phyloP scores from a whole-genome alignment of 805 yeast genomes.

The Jamesozyma jinghongensis region DNA sequence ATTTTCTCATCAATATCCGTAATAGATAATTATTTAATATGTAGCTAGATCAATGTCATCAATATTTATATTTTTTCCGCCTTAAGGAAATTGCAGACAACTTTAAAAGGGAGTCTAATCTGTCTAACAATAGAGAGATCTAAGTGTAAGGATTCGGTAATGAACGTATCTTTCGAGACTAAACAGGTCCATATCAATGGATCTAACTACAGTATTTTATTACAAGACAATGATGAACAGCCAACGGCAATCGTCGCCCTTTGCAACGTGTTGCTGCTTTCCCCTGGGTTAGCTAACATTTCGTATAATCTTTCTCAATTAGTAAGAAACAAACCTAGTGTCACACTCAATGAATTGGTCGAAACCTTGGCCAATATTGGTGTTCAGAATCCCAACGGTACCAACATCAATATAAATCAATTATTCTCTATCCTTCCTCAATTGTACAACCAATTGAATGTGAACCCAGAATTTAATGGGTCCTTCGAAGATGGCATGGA shows the following conservation, averaged over 20 bases:
- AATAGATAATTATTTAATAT: no score
- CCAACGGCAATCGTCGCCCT: slow-evolving; percentile 83
- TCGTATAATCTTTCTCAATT: slow-evolving; percentile 19
- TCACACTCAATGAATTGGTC: slow-evolving; percentile 36
- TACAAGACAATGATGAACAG: slow-evolving; percentile 56
- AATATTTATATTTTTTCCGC: no score
- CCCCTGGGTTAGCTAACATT: slow-evolving; percentile 25
- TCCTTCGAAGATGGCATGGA: slow-evolving; percentile 47
- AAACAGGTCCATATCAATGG: slow-evolving; percentile 30
- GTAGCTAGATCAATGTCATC: no score
- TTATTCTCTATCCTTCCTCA: slow-evolving; percentile 51
- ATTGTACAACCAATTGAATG: slow-evolving; percentile 59
- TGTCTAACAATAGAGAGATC: no score
- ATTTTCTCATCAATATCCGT: slow-evolving; percentile 2
- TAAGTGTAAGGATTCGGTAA: no score
- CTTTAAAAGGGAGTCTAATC: neutral
- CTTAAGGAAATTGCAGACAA: neutral
- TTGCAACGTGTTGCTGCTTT: slow-evolving; percentile 56
- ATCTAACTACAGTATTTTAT: slow-evolving; percentile 39
- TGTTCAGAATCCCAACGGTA: slow-evolving; percentile 24
- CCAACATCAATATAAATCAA: slow-evolving; percentile 30
- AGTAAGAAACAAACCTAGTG: slow-evolving; percentile 25
- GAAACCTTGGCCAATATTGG: slow-evolving; percentile 43
- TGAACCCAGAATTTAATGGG: slow-evolving; percentile 64
- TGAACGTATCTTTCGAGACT: slow-evolving; percentile 17